These are phyloP conservation scores for Pneumocystis wakefieldiae DNA, from an alignment of 1,139 yeast genomes.

Conservation along the genomic window DNA sequence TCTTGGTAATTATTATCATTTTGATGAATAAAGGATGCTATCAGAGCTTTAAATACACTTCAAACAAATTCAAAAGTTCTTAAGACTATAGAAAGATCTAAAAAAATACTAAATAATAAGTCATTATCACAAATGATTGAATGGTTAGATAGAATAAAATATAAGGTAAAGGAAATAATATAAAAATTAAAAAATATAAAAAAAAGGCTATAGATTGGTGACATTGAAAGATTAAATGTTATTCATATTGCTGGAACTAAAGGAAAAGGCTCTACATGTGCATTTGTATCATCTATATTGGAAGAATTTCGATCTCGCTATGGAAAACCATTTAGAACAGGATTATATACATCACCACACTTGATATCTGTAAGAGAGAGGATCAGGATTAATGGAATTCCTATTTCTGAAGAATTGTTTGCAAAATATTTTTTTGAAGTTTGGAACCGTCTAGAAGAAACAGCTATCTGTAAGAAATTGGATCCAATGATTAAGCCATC, in stretches of 20 bases:
- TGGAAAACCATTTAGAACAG: constrained; percentile 46
- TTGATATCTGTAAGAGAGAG: constrained; percentile 85
- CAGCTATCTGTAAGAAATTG: constrained; percentile 31
- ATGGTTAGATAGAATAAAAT: constrained; percentile 80
- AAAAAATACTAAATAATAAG: constrained; percentile 51
- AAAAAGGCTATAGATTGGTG: not conserved
- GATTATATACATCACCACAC: constrained; percentile 91
- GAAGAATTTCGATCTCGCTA: constrained; percentile 2
- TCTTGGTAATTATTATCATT: not conserved
- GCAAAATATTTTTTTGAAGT: constrained; percentile 61
- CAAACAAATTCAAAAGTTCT: constrained; percentile 87
- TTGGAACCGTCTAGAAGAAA: constrained; percentile 39
- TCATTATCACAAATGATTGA: constrained; percentile 80
- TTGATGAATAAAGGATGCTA: constrained; percentile 43
- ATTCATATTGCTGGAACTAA: constrained; percentile 95
- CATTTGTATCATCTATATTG: constrained; percentile 74
- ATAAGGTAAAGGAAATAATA: constrained; percentile 23
- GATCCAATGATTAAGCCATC: not conserved
- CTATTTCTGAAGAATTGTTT: constrained; percentile 44
- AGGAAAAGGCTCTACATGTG: constrained; percentile 97
- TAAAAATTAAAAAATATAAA: not conserved
- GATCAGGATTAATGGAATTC: constrained; percentile 73
- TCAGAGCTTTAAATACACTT: constrained; percentile 64
- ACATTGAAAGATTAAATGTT: constrained; percentile 18
- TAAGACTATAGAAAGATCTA: constrained; percentile 64